Conservation (phyloP, 345 rosid genomes). For the Eutrema heterophyllum region DNA sequence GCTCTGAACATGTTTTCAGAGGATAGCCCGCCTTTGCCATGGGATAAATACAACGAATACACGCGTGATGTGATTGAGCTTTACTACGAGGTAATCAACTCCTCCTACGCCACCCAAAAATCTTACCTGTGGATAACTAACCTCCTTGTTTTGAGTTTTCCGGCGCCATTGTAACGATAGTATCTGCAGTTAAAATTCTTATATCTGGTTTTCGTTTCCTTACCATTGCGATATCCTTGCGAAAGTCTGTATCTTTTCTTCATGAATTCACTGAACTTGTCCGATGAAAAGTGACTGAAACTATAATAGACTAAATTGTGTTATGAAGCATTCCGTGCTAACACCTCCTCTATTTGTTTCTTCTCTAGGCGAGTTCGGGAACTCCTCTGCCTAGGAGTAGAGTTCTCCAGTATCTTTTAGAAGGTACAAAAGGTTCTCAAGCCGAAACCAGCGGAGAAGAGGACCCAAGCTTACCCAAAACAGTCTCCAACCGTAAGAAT, state of each 20-base stretch:
- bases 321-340: neutral
- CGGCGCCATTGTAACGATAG: neutral
- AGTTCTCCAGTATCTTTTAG: slow-evolving; percentile 58
- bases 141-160: neutral
- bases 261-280: neutral
- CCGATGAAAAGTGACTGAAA: neutral
- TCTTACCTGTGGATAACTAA: neutral
- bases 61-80: slow-evolving; percentile 70
- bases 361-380: slow-evolving; percentile 58
- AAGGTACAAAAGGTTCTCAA: slow-evolving; percentile 81
- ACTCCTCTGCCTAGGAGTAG: slow-evolving; percentile 42
- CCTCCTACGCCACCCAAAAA: neutral
- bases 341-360: neutral
- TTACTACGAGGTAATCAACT: slow-evolving; percentile 67
- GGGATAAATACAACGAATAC: slow-evolving; percentile 70
- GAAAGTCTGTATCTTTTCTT: neutral
- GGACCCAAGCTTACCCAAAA: slow-evolving; percentile 32
- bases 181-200: neutral
- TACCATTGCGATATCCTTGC: neutral
- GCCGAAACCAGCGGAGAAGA: slow-evolving; percentile 40
- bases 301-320: neutral
- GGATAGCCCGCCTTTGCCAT: slow-evolving; percentile 57
- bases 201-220: neutral
- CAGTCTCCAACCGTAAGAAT: slow-evolving; percentile 15
- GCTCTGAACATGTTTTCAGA: slow-evolving; percentile 74